Percentiles rank a stretch among this genome's conserved stretches.
Conservation (phyloP, 768 basidiomycete species). For the Psilocybe subaeruginosa region DNA sequence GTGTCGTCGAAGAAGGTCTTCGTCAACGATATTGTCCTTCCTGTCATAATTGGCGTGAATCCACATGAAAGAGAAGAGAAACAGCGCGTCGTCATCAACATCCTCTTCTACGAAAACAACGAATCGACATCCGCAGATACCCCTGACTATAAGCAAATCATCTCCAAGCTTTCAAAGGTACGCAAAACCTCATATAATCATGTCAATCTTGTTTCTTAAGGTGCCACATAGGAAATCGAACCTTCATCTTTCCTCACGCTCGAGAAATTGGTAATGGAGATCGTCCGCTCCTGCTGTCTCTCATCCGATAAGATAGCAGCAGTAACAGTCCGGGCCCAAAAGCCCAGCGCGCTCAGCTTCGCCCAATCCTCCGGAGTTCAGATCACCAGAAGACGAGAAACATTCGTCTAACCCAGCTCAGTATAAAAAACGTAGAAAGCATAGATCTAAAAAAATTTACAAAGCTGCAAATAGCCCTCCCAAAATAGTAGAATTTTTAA, state of each 20-base stretch:
- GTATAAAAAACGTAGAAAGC: background rate
- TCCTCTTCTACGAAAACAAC: conserved; percentile 43
- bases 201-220: background rate
- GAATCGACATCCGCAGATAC: conserved; percentile 16
- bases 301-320: conserved; percentile 33
- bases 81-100: conserved; percentile 62
- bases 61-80: conserved; percentile 67
- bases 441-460: background rate
- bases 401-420: conserved; percentile 19
- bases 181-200: background rate
- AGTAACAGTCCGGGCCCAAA: conserved; percentile 60
- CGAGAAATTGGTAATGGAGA: conserved; percentile 56
- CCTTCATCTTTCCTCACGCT: conserved; percentile 58
- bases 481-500: too few relatives aligned
- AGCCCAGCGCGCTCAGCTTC: conserved; percentile 73
- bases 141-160: conserved; percentile 40
- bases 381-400: conserved; percentile 40
- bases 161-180: conserved; percentile 39
- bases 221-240: conserved; percentile 40
- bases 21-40: conserved; percentile 50
- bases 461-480: background rate
- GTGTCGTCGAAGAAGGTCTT: conserved; percentile 29
- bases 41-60: conserved; percentile 72
- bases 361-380: conserved; percentile 66
- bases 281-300: conserved; percentile 42